Conservation (phyloP, 2,329 filamentous ascomycete genomes). For the Aureobasidium sp. region DNA sequence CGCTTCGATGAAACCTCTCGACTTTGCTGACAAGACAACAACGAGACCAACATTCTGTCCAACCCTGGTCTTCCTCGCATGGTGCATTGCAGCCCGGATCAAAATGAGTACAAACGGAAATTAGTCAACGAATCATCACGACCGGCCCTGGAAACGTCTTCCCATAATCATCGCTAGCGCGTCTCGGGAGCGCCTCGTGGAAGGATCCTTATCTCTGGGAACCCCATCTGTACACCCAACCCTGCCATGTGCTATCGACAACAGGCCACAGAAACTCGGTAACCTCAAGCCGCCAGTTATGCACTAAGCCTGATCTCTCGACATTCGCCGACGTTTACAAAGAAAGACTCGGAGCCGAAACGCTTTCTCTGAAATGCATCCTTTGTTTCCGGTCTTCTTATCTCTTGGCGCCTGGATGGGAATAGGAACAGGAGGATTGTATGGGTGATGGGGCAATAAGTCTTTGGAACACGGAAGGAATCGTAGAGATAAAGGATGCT, state of each 20-base stretch:
- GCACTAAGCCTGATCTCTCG: constrained; percentile 5
- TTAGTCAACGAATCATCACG: constrained; percentile 5
- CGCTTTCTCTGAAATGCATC: constrained; percentile 3
- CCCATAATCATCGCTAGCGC: constrained; percentile 1
- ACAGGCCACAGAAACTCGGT: constrained; percentile 2
- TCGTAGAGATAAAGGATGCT: constrained; percentile 3
- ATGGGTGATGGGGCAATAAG: constrained; percentile 2
- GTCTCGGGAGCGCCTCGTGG: constrained; percentile 2
- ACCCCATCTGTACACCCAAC: constrained; percentile 1
- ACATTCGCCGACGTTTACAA: constrained; percentile 1
- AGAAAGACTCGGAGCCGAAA: background rate
- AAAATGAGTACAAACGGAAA: constrained; percentile 6
- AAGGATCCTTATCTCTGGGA: constrained; percentile 14
- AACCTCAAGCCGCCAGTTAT: background rate
- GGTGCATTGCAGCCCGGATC: background rate
- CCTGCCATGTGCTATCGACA: background rate
- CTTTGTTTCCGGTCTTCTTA: constrained; percentile 7
- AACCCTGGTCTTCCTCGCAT: background rate
- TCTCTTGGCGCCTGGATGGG: constrained; percentile 2
- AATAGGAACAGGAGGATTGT: background rate
- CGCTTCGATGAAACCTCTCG: constrained; percentile 1
- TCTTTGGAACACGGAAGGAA: constrained; percentile 1
- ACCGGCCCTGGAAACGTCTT: constrained; percentile 8
- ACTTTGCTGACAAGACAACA: constrained; percentile 5
- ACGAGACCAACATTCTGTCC: background rate